Evolutionary conservation across 129 eudicot species (phyloP), one percentile per base, ranked within the genome.

Genomic region (Flaveria brownii): DNA sequence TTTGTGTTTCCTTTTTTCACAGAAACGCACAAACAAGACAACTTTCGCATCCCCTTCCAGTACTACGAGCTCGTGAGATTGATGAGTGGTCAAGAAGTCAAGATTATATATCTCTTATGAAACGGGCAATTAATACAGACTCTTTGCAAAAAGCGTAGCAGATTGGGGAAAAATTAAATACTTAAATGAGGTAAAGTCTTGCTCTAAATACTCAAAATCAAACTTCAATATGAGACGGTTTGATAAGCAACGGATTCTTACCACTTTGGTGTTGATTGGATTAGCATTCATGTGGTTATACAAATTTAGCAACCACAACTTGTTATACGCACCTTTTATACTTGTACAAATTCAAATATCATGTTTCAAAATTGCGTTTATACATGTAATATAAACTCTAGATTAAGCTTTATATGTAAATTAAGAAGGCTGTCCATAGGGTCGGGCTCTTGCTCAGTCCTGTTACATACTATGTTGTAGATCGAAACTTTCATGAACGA

Each of bases 21-120:
- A 94, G 99, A 85, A 94, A 94, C 85, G 97, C 99, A 82, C 99
- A 94, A 84, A 94, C 97, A 41, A 89, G 93, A 81, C 97, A 94
- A 82, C 96, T 94, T 57, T 94, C 99, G 1, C 99, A 91, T 72
- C 99, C 97, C 12, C 99, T 94, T 80, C 99, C 99, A 46, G 99
- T 94, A 56, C 81, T 94, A 69, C 91, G 99, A 82, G 99, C 98
- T 9, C 97, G 96, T 57, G 99, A 94, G 85, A 91, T 94, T 70
- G 99, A 94, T 70, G 97, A 91, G 70, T 94, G 97, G 99, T 94
- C 99, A 63, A 89, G 96, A 83, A 89, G 99, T 83, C 82, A 33
- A 80, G 99, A 91, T 70, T 94, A 91, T 68, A 83, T 49, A 67
- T 80, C 89, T 75, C 93, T 94, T 74, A 78, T 94, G 76, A 78